Evolutionary conservation across 352 stramenopile species (phyloP), one percentile per base, ranked within the genome.

Genomic region (Blastocystis sp.): DNA sequence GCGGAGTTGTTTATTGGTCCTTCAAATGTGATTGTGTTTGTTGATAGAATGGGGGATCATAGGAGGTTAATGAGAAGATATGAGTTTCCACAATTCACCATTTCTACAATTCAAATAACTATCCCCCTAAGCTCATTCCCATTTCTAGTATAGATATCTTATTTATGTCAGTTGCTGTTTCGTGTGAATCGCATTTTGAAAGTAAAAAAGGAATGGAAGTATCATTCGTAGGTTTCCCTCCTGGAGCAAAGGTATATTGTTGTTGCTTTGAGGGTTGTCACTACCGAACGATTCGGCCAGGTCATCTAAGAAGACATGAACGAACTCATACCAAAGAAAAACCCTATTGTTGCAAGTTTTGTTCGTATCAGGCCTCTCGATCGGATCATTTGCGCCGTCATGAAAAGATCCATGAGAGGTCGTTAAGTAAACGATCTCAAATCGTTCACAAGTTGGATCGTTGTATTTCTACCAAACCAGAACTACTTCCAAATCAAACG

Each of bases 241-340:
- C 49, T 12, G 49, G 11, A 21, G 21, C 49, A 21, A 57, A 21
- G 49, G 49, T 57, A n/a, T 80, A 80, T 52, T 86, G 73, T 35
- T 86, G 54, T 29, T 86, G 75, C 32, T 77, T 54, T 77, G 29
- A 56, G 19, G 75, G 75, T 5, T 86, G 75, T 35, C 29, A 54
- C 14, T 86, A 86, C 43, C 69, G 73, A 35, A 86, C 75, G 2
- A 86, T 86, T 49, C 75, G 75, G 4, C 54, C 75, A 37, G 75
- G 75, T 52, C 75, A 86, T 51, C 39, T 86, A 21, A 86, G 54
- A 52, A 56, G 75, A 49, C 75, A 86, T n/a, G 75, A 86, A 49
- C 46, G 75, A 29, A 86, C 42, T 78, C 75, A 86, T 58, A 86
- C 75, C 32, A 86, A 86, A 42, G 75, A 86, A 86, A 86, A 86